Evolutionary conservation across 305 asterid genomes (phyloP).

Genomic region (Fraxinus xanthoxyloides): DNA sequence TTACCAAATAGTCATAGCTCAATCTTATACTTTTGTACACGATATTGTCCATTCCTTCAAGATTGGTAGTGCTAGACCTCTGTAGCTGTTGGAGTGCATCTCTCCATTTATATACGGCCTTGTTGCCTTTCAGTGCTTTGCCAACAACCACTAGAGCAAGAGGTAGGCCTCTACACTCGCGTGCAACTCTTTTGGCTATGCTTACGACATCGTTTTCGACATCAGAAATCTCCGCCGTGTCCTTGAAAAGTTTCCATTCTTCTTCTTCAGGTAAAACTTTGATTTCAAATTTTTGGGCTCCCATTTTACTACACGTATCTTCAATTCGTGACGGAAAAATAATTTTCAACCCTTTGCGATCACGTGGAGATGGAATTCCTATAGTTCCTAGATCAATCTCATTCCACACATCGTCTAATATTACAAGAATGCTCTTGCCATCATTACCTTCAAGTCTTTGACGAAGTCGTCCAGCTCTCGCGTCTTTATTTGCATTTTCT

Average conservation of each 20-base stretch:
- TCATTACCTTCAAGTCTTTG: not conserved
- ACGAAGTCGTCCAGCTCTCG: not conserved
- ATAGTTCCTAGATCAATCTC: not conserved
- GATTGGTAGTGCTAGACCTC: not conserved
- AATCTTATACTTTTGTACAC: not conserved
- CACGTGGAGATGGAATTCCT: slow-evolving; percentile 14
- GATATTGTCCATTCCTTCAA: not conserved
- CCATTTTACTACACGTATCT: not conserved
- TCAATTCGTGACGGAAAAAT: not conserved
- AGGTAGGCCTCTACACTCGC: slow-evolving; percentile 14
- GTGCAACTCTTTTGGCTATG: not conserved
- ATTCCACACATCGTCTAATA: slow-evolving; percentile 25
- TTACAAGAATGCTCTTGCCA: slow-evolving; percentile 1
- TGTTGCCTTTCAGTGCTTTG: not conserved
- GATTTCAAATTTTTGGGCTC: not conserved
- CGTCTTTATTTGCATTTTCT: not conserved
- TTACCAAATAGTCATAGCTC: not conserved
- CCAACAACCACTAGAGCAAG: slow-evolving; percentile 5
- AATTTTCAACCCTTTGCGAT: slow-evolving; percentile 5
- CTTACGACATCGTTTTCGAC: not conserved
- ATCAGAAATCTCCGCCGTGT: not conserved
- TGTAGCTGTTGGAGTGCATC: not conserved
- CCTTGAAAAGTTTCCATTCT: slow-evolving; percentile 17
- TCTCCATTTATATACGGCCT: not conserved
- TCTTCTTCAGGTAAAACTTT: not conserved